Percentiles rank a stretch among this genome's conserved stretches.
These are phyloP conservation scores for Allium cepa DNA, from an alignment of 106 monocot genomes.

Conservation along the genomic window DNA sequence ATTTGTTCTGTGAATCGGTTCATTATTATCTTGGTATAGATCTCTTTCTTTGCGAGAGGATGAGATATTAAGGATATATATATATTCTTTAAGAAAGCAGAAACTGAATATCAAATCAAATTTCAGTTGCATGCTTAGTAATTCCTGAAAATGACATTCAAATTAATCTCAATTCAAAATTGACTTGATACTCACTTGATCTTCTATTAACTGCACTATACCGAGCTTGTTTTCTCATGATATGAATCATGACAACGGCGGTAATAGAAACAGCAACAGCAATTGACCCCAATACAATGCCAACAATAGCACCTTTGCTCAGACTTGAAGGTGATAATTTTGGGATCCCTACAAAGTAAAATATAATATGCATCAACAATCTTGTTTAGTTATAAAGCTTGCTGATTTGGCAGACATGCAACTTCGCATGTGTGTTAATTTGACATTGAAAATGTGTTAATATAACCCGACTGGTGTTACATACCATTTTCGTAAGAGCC, in stretches of 20 bases:
- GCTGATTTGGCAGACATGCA: neutral
- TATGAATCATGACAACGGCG: constrained; percentile 34
- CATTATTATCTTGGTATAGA: no score
- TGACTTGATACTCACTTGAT: constrained; percentile 31
- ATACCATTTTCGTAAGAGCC: constrained; percentile 60
- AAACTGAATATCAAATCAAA: no score
- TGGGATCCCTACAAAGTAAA: constrained; percentile 29
- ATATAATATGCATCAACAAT: neutral
- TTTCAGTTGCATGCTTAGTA: neutral
- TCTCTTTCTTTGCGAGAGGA: no score
- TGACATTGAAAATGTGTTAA: no score
- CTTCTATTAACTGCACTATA: constrained; percentile 27
- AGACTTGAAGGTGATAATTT: constrained; percentile 26
- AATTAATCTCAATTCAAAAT: neutral
- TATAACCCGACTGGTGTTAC: neutral
- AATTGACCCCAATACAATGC: constrained; percentile 63
- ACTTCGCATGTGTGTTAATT: neutral
- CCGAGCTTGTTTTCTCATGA: constrained; percentile 43
- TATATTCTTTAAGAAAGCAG: no score
- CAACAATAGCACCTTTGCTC: constrained; percentile 58
- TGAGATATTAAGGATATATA: no score
- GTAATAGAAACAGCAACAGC: constrained; percentile 47
- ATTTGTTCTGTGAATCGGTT: no score
- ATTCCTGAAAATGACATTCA: neutral
- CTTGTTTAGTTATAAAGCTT: neutral